phyloP scores from a whole-genome alignment of 2,329 filamentous ascomycete genomes.

The Elsinoe perseae region DNA sequence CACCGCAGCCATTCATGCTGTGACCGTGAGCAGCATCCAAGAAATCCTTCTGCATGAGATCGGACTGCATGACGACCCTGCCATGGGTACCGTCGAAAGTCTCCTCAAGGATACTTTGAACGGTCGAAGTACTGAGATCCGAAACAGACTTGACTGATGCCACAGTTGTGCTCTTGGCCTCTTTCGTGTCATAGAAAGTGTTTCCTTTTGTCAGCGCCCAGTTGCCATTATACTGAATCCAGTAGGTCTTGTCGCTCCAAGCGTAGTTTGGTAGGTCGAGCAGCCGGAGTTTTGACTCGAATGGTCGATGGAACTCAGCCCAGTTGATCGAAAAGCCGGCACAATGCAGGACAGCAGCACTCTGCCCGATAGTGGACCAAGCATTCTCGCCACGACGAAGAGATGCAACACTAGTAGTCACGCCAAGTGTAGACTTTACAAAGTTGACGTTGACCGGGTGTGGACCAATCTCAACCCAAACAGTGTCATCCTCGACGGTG shows the following conservation, averaged over 20 bases:
- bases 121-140: slow-evolving; percentile 27
- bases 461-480: slow-evolving; percentile 42
- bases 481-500: slow-evolving; percentile 30
- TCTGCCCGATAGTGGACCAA: slow-evolving; percentile 34
- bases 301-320: slow-evolving; percentile 52
- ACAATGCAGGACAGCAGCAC: slow-evolving; percentile 47
- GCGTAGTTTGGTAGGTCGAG: slow-evolving; percentile 44
- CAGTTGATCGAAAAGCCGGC: slow-evolving; percentile 53
- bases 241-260: slow-evolving; percentile 32
- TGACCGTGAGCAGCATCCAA: slow-evolving; percentile 36
- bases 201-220: slow-evolving; percentile 27
- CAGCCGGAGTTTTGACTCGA: slow-evolving; percentile 39
- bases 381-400: slow-evolving; percentile 26
- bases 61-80: slow-evolving; percentile 32
- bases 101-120: slow-evolving; percentile 35
- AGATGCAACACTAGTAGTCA: neutral
- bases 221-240: slow-evolving; percentile 30
- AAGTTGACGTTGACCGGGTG: slow-evolving; percentile 41
- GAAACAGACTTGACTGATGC: too few relatives aligned
- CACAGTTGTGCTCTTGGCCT: too few relatives aligned
- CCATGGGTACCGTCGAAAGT: slow-evolving; percentile 23
- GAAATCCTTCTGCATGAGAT: slow-evolving; percentile 35
- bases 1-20: slow-evolving; percentile 36
- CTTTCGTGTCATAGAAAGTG: too few relatives aligned
- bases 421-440: slow-evolving; percentile 28